Conservation (phyloP, 805 yeast genomes). For the Maudiozyma bulderi region DNA sequence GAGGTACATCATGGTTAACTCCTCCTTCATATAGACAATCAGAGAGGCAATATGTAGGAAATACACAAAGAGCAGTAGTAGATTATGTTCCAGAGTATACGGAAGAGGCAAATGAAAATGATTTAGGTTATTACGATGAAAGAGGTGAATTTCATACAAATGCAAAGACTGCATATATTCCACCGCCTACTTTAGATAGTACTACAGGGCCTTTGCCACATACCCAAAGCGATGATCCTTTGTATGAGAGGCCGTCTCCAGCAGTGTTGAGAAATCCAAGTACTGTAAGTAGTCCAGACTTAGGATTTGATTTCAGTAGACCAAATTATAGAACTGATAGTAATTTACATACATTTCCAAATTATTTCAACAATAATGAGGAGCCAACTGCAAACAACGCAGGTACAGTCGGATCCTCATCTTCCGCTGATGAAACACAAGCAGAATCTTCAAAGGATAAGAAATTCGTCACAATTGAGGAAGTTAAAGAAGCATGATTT, state of each 20-base stretch:
- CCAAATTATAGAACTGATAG: constrained; percentile 4
- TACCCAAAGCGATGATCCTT: neutral
- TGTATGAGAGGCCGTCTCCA: constrained; percentile 14
- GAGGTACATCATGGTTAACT: constrained; percentile 78
- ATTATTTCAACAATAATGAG: constrained; percentile 1
- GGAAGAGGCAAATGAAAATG: constrained; percentile 55
- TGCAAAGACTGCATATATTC: constrained; percentile 23
- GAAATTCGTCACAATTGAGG: neutral
- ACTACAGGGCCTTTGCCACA: neutral
- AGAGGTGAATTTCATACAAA: constrained; percentile 43
- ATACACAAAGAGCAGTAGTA: constrained; percentile 23
- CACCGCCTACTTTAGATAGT: constrained; percentile 39
- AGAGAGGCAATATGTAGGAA: constrained; percentile 41
- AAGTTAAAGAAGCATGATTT: neutral
- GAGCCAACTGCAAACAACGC: neutral
- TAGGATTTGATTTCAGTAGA: constrained; percentile 16
- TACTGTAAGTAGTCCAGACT: constrained; percentile 1
- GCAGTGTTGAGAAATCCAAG: constrained; percentile 10
- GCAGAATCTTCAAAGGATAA: neutral
- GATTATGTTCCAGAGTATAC: constrained; percentile 64
- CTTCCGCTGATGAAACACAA: neutral
- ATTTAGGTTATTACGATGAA: constrained; percentile 68
- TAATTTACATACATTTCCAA: neutral
- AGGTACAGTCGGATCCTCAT: neutral
- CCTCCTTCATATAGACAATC: constrained; percentile 72